Percentiles rank a stretch among this genome's conserved stretches.
Conservation (phyloP, 1,284 basidiomycete species). For the Lentinus polychrous region DNA sequence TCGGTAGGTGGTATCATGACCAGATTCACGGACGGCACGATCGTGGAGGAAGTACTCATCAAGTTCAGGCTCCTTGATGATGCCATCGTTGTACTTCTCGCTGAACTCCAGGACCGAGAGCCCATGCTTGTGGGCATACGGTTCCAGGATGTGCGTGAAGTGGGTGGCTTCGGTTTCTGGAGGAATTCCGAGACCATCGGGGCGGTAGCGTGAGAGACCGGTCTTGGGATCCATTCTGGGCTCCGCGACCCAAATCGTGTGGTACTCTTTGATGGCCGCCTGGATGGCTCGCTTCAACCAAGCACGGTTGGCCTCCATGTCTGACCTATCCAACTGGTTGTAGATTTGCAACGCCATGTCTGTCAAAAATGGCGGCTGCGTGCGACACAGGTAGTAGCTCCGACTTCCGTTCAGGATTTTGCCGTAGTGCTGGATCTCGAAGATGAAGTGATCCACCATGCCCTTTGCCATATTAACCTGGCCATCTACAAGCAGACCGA, state of each 20-base stretch:
- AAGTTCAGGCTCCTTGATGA: slow-evolving; percentile 80
- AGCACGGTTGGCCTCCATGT: slow-evolving; percentile 74
- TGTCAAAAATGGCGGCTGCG: slow-evolving; percentile 97
- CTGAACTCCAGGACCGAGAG: slow-evolving; percentile 97
- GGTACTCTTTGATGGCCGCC: slow-evolving; percentile 98
- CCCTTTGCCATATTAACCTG: slow-evolving; percentile 91
- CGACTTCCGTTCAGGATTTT: slow-evolving; percentile 80
- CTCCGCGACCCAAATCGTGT: slow-evolving; percentile 92
- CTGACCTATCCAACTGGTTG: slow-evolving; percentile 86
- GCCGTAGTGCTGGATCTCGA: slow-evolving; percentile 97
- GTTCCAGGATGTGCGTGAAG: slow-evolving; percentile 95
- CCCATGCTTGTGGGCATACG: slow-evolving; percentile 88
- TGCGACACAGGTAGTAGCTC: slow-evolving; percentile 89
- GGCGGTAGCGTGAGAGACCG: slow-evolving; percentile 89
- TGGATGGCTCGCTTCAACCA: slow-evolving; percentile 96
- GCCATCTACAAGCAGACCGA: slow-evolving; percentile 93
- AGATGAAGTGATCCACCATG: slow-evolving; percentile 98
- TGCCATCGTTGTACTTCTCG: slow-evolving; percentile 88
- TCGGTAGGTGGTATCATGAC: slow-evolving; percentile 96
- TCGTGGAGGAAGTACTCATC: slow-evolving; percentile 99
- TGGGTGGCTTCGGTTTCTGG: slow-evolving; percentile 98
- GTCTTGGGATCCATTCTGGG: slow-evolving; percentile 92
- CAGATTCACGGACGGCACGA: slow-evolving; percentile 88
- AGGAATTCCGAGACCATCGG: slow-evolving; percentile 92
- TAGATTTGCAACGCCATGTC: slow-evolving; percentile 98